Conservation (phyloP, 176 grass and related monocot species). For the Bothriochloa decipiens region DNA sequence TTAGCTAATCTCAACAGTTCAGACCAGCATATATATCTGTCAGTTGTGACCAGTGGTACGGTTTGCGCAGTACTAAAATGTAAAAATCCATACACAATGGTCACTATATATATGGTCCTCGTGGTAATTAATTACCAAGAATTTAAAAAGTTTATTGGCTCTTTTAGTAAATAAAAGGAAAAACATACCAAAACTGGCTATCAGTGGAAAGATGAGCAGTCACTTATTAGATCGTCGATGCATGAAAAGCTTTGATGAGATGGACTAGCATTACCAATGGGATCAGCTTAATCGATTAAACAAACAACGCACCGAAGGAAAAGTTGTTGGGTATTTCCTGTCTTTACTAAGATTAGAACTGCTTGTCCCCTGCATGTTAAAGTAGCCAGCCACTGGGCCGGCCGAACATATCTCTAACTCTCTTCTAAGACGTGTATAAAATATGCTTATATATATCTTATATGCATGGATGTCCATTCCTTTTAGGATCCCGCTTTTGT, state of each 20-base stretch:
- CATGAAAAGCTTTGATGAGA: constrained; percentile 14
- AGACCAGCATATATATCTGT: not conserved
- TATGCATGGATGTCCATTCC: constrained; percentile 10
- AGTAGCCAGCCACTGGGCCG: not conserved
- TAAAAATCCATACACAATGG: not conserved
- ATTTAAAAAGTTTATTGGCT: not conserved
- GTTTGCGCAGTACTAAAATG: not conserved
- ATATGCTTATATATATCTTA: not conserved
- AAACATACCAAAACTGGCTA: not conserved
- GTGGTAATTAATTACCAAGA: not conserved
- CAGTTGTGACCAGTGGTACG: not conserved
- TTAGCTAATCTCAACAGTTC: not conserved
- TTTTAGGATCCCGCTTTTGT: not conserved
- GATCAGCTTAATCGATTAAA: constrained; percentile 32
- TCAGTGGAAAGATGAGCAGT: constrained; percentile 19
- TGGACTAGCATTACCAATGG: constrained; percentile 33
- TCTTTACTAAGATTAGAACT: constrained; percentile 29
- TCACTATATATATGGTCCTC: not conserved
- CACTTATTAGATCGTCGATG: not conserved
- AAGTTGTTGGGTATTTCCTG: constrained; percentile 42
- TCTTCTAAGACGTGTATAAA: too few species aligned
- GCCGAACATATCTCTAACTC: constrained; percentile 3
- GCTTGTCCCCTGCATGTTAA: constrained; percentile 12
- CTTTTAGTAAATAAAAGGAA: not conserved
- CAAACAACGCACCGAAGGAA: constrained; percentile 37